Conservation (phyloP, 164 flowering plant species). For the Warburgia ugandensis region DNA sequence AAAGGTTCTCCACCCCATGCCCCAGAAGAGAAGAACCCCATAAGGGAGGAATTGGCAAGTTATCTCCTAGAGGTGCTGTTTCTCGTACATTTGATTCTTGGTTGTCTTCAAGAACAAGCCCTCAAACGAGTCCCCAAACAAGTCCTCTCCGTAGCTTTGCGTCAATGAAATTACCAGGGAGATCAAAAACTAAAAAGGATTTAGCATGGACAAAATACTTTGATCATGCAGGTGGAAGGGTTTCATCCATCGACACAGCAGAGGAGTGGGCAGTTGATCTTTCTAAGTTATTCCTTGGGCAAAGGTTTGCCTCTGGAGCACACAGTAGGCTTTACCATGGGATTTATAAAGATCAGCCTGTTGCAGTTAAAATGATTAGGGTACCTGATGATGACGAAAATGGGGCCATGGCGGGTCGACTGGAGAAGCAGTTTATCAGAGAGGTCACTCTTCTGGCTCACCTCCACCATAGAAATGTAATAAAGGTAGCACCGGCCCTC, state of each 20-base stretch:
- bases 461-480: constrained; percentile 67
- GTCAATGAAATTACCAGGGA: constrained; percentile 31
- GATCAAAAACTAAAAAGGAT: constrained; percentile 42
- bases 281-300: constrained; percentile 63
- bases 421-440: constrained; percentile 64
- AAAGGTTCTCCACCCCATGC: constrained; percentile 66
- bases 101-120: constrained; percentile 14
- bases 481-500: constrained; percentile 54
- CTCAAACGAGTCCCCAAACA: constrained; percentile 13
- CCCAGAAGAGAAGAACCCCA: constrained; percentile 40
- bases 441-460: constrained; percentile 68
- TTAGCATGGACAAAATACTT: constrained; percentile 69
- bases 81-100: constrained; percentile 12
- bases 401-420: constrained; percentile 43
- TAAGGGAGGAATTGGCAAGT: constrained; percentile 26
- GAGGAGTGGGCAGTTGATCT: constrained; percentile 67
- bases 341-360: constrained; percentile 59
- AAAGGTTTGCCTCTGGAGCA: constrained; percentile 74
- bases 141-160: constrained; percentile 38
- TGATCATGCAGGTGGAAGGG: constrained; percentile 67
- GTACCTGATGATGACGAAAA: constrained; percentile 80
- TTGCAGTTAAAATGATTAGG: constrained; percentile 70
- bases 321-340: constrained; percentile 87
- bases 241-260: constrained; percentile 53
- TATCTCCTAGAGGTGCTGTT: constrained; percentile 23